These are phyloP conservation scores for Aspergillus cejpii DNA, from an alignment of 2,329 filamentous ascomycete species.

Conservation along the genomic window DNA sequence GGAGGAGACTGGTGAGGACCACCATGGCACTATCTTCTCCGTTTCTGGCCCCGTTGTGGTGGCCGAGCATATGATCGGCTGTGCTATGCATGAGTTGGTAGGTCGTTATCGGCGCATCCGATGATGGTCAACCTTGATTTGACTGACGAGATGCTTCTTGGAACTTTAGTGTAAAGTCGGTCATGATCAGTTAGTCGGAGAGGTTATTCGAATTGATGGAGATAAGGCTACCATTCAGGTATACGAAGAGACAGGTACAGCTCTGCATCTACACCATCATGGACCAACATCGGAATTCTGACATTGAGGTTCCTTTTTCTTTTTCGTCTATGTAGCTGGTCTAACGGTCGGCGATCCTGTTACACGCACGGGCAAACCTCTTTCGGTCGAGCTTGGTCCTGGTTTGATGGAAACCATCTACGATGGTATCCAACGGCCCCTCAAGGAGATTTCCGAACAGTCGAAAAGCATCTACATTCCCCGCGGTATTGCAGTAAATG, in stretches of 20 bases:
- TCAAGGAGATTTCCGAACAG: slow-evolving; percentile 70
- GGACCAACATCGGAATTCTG: slow-evolving; percentile 7
- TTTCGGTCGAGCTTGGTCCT: slow-evolving; percentile 94
- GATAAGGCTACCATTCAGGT: slow-evolving; percentile 98
- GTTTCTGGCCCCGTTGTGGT: slow-evolving; percentile 84
- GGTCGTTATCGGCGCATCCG: slow-evolving; percentile 28
- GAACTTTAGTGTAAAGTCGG: slow-evolving; percentile 71
- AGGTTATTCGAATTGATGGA: slow-evolving; percentile 94
- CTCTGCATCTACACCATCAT: slow-evolving; percentile 8
- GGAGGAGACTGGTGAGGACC: slow-evolving; percentile 47
- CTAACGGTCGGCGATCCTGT: slow-evolving; percentile 95
- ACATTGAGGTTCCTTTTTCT: slow-evolving; percentile 1
- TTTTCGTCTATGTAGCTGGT: slow-evolving; percentile 69
- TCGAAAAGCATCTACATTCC: slow-evolving; percentile 95
- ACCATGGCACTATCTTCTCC: slow-evolving; percentile 63
- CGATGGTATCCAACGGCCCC: slow-evolving; percentile 95
- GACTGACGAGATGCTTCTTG: slow-evolving; percentile 4
- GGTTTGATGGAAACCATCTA: slow-evolving; percentile 99
- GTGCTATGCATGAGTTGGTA: slow-evolving; percentile 99
- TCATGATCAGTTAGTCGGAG: slow-evolving; percentile 83
- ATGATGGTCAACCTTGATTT: slow-evolving; percentile 1
- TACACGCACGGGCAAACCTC: slow-evolving; percentile 79
- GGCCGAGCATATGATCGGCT: slow-evolving; percentile 96
- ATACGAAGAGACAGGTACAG: slow-evolving; percentile 89
- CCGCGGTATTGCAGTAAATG: slow-evolving; percentile 79